Base-by-base conservation (phyloP, 345 rosid species). In the Brassica carinata region DNA sequence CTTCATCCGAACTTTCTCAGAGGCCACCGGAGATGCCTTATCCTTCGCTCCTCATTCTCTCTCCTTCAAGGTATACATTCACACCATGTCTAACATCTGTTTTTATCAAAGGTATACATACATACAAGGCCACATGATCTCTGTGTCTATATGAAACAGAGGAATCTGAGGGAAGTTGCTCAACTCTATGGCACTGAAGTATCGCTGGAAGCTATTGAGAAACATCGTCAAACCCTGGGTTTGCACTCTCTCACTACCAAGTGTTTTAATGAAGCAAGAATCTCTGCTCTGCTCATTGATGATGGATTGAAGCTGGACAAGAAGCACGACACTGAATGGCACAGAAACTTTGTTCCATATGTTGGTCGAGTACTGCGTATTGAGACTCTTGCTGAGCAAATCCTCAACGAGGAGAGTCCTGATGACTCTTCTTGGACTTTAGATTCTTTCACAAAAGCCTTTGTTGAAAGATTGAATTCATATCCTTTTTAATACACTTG, bases 221-320 rank as follows among this genome's bases (percentile, higher is more conserved):
- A 85, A 67, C 73, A 90, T 79, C 99, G 98, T 2, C 79, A 73
- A 72, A 69, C 77, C 2, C 72, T 78, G 3, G 98, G 98, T 29
- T 81, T 91, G 76, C 73, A 86, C 43, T 85, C 88, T 67, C 80
- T 89, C 61, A 76, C 82, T 78, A 81, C 90, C 14, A 74, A 48
- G 65, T 93, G 98, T 86, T 90, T 96, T 75, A 30, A 85, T 76
- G 90, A 94, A 82, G 90, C 97, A 0, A 68, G 86, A 66, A 90
- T 96, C 78, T 85, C 98, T 83, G 93, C 88, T 15, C 15, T 90
- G 27, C 90, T 95, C 36, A 85, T 93, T 66, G 99, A 96, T 75
- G 99, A 93, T 81, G 98, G 99, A 74, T 74, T 96, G 65, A 83
- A 84, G 75, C 86, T 91, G 77, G 96, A 93, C 79, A 90, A 89